Evolutionary conservation across 805 yeast genomes (phyloP), one percentile per base, ranked within the genome.

Genomic region (Schwanniomyces pseudopolymorphus): DNA sequence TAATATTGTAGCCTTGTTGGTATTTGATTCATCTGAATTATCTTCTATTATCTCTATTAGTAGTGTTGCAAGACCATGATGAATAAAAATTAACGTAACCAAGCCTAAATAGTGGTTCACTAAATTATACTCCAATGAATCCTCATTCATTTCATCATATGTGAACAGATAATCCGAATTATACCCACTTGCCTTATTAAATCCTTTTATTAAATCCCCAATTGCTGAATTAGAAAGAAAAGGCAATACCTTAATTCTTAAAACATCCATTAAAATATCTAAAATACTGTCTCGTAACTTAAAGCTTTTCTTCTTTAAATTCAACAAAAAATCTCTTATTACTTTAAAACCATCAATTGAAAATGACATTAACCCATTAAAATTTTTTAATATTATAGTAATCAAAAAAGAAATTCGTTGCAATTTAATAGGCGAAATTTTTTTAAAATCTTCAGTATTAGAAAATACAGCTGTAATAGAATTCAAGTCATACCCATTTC

Each of bases 291-390:
- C 83, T 35, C 88, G 78, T 3, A 84, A 64, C 33, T 73, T 61
- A 1, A 80, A 72, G 9, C 81, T 77, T n/a, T 81, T 82, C 43
- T 77, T 74, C n/a, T 70, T 64, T 37, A 94, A 68, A 59, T 90
- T 84, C 37, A 74, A 64, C 2, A 91, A 66, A 24, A 91, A 66
- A 44, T 81, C 80, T 36, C 67, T 70, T 19, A 91, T 59, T 8
- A 84, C 76, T 45, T 70, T 67, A 50, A 80, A 84, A 48, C 81
- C 67, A 52, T 83, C 71, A 46, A 78, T 72, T 0, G 86, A 76
- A 54, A 84, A 79, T 13, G 85, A 79, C 49, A 84, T 75, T 9
- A 90, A 57, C 0, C 99, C 99, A 10, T 86, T 74, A 81, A 92
- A 85, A 27, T 82, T 75, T 50, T 88, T 86, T 41, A 92, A 64